Conservation (phyloP, 108 stramenopile species). For the Cyclostephanos tholiformis region DNA sequence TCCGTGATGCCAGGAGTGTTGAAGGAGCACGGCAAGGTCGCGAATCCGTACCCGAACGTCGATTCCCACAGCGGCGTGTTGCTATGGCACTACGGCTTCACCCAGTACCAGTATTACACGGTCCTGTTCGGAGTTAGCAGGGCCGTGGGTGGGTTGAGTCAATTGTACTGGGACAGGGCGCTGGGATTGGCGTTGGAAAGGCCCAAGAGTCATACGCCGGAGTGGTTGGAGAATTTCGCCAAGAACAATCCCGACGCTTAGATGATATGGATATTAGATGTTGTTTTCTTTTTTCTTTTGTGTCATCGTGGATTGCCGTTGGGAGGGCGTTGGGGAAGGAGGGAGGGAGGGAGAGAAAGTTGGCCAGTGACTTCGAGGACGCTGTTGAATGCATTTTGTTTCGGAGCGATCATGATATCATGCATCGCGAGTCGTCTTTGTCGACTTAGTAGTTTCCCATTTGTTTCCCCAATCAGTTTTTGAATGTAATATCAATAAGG, state of each 20-base stretch:
- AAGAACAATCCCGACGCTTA: constrained; percentile 51
- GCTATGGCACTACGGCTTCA: constrained; percentile 99
- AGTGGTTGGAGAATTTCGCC: constrained; percentile 92
- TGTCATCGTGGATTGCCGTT: no score
- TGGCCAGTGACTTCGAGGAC: neutral
- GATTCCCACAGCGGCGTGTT: constrained; percentile 98
- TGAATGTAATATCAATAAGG: no score
- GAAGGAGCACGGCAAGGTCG: constrained; percentile 98
- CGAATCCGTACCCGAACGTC: constrained; percentile 99
- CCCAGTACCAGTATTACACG: constrained; percentile 99
- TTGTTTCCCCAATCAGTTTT: no score
- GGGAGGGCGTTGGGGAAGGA: no score
- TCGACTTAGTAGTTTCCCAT: no score
- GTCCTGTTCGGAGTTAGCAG: constrained; percentile 99
- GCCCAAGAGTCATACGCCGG: constrained; percentile 98
- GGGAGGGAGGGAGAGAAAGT: neutral
- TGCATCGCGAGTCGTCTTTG: no score
- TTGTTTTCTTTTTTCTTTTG: no score
- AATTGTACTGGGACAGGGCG: constrained; percentile 99
- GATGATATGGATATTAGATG: neutral
- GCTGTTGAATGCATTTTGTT: no score
- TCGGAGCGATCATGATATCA: no score
- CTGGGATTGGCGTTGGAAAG: constrained; percentile 98
- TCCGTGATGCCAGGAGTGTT: constrained; percentile 97
- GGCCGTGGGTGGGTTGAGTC: constrained; percentile 96